Percentiles rank a stretch among this genome's conserved stretches.
phyloP scores from a whole-genome alignment of 805 yeast genomes.

The Saccharomycopsis malanga region DNA sequence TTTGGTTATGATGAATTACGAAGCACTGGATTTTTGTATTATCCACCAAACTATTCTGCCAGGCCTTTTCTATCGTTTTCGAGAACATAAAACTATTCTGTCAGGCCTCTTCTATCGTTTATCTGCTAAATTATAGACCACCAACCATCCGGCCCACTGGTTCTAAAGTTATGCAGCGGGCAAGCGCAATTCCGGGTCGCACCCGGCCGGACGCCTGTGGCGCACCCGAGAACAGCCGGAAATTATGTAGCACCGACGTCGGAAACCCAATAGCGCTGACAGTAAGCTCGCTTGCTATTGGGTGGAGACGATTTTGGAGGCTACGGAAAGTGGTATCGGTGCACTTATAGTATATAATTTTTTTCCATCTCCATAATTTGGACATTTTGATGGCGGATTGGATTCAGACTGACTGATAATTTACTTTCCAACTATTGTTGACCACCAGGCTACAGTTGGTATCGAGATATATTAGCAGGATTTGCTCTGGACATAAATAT shows the following conservation, averaged over 20 bases:
- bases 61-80: no score
- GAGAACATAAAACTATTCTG: no score
- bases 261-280: slow-evolving; percentile 1
- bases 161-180: no score
- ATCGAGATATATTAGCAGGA: not conserved
- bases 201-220: not conserved
- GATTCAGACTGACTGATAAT: no score
- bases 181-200: not conserved
- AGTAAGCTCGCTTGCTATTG: not conserved
- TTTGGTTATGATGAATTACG: no score
- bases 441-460: not conserved
- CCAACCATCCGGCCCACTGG: no score
- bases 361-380: no score
- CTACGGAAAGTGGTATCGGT: not conserved
- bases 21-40: no score
- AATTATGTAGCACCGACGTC: slow-evolving; percentile 1
- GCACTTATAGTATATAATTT: not conserved
- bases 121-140: no score
- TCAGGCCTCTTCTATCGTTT: no score
- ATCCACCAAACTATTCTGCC: no score
- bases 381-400: not conserved
- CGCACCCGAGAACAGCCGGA: not conserved
- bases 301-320: not conserved
- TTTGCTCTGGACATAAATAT: not conserved
- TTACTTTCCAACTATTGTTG: not conserved